Percentiles rank a stretch among this genome's conserved stretches.
Conservation (phyloP, 2,329 filamentous ascomycete genomes). For the Gnomoniopsis sp. region DNA sequence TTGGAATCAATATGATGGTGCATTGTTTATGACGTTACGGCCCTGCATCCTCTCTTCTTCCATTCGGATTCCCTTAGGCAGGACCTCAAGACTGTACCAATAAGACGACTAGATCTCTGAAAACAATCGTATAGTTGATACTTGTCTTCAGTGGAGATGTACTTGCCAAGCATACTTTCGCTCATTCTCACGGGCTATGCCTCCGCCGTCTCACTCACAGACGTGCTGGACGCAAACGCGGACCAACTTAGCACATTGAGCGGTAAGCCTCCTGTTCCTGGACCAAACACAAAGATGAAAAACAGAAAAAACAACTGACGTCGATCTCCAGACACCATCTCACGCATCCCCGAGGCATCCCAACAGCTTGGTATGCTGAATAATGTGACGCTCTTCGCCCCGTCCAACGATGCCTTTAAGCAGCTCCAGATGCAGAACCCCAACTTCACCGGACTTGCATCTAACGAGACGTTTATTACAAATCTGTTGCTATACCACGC, state of each 20-base stretch:
- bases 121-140: background rate
- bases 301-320: background rate
- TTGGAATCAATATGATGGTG: no score
- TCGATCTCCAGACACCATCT: slow-evolving; percentile 15
- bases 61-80: background rate
- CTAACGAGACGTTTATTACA: slow-evolving; percentile 14
- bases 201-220: slow-evolving; percentile 9
- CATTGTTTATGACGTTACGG: no score
- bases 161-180: slow-evolving; percentile 5
- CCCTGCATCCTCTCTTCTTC: background rate
- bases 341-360: slow-evolving; percentile 14
- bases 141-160: slow-evolving; percentile 10
- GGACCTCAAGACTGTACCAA: background rate
- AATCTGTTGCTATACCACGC: slow-evolving; percentile 18
- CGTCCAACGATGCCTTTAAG: slow-evolving; percentile 32
- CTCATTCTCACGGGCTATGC: background rate
- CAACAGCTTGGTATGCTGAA: slow-evolving; percentile 2
- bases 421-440: slow-evolving; percentile 29
- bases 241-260: slow-evolving; percentile 15
- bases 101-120: background rate
- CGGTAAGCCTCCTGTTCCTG: background rate
- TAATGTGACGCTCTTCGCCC: slow-evolving; percentile 28
- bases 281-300: background rate
- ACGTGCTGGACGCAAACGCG: slow-evolving; percentile 13
- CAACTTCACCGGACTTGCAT: slow-evolving; percentile 23